Percentiles rank a stretch among this genome's conserved stretches.
Evolutionary conservation across 495 filamentous ascomycete species (phyloP).

Genomic region (Daldinia vernicosa): DNA sequence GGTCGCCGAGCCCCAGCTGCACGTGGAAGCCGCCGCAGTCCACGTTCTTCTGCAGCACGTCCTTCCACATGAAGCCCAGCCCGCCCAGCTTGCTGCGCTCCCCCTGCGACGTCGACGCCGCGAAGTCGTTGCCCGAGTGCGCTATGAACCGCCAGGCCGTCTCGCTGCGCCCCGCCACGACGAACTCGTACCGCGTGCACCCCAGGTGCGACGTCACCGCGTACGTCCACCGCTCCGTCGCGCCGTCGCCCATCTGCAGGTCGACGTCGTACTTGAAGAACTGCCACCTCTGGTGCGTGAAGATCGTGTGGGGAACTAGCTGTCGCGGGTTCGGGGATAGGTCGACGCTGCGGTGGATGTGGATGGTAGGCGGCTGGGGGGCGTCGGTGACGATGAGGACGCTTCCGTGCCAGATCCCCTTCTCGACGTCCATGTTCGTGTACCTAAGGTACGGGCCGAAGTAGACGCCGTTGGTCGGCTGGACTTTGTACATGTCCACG

Average conservation of each 20-base stretch:
- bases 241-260: conserved; percentile 83
- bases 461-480: conserved; percentile 96
- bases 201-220: conserved; percentile 96
- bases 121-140: conserved; percentile 95
- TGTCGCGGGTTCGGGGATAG: conserved; percentile 93
- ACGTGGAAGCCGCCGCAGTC: conserved; percentile 96
- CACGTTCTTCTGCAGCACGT: conserved; percentile 95
- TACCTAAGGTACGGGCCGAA: conserved; percentile 97
- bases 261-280: conserved; percentile 98
- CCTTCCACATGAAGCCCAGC: conserved; percentile 97
- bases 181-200: conserved; percentile 96
- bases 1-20: conserved; percentile 89
- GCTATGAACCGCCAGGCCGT: conserved; percentile 97
- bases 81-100: conserved; percentile 87
- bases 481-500: conserved; percentile 90
- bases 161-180: conserved; percentile 91
- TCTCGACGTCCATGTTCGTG: conserved; percentile 95
- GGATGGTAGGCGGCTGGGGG: conserved; percentile 94
- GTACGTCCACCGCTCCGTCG: conserved; percentile 94
- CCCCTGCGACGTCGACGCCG: conserved; percentile 81
- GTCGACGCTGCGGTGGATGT: conserved; percentile 91
- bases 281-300: conserved; percentile 88
- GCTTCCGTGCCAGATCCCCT: conserved; percentile 85
- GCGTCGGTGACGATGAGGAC: conserved; percentile 84
- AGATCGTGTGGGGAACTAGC: conserved; percentile 83